phyloP scores from a whole-genome alignment of 2,329 filamentous ascomycete species.

The Microcyclosporella mali region DNA sequence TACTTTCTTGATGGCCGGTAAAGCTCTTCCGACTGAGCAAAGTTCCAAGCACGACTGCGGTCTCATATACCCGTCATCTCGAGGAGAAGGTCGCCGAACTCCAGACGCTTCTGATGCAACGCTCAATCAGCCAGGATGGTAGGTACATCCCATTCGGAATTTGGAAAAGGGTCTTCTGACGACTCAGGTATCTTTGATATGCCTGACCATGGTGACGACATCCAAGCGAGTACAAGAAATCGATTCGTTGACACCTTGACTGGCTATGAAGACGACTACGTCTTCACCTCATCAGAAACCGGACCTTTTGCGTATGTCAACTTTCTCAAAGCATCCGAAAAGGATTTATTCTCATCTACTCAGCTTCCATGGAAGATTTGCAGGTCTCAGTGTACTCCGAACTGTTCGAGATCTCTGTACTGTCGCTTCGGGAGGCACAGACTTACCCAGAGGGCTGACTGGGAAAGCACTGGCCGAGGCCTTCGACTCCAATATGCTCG shows the following conservation, averaged over 20 bases:
- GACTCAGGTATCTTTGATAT: too few relatives aligned
- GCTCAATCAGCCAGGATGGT: neutral
- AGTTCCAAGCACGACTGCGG: neutral
- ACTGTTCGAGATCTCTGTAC: conserved; percentile 5
- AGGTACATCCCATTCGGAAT: neutral
- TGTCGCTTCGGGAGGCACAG: conserved; percentile 6
- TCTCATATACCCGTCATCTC: conserved; percentile 6
- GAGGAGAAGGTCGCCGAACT: conserved; percentile 5
- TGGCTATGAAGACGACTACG: conserved; percentile 4
- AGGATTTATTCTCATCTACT: too few relatives aligned
- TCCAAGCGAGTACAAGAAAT: neutral
- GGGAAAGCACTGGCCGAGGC: neutral
- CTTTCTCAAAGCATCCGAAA: too few relatives aligned
- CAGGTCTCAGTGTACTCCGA: conserved; percentile 4
- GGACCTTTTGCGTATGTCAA: neutral
- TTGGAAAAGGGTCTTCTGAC: too few relatives aligned
- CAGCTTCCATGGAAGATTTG: conserved; percentile 6
- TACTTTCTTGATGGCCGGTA: neutral
- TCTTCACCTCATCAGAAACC: conserved; percentile 1
- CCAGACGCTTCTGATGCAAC: conserved; percentile 1
- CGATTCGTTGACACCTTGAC: conserved; percentile 1
- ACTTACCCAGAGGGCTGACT: neutral
- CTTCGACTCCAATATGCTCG: neutral
- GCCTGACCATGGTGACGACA: neutral
- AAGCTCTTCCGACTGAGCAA: neutral